Evolutionary conservation across 495 filamentous ascomycete genomes (phyloP), one percentile per base, ranked within the genome.

Genomic region (Melanomma pulvis-pyrius): DNA sequence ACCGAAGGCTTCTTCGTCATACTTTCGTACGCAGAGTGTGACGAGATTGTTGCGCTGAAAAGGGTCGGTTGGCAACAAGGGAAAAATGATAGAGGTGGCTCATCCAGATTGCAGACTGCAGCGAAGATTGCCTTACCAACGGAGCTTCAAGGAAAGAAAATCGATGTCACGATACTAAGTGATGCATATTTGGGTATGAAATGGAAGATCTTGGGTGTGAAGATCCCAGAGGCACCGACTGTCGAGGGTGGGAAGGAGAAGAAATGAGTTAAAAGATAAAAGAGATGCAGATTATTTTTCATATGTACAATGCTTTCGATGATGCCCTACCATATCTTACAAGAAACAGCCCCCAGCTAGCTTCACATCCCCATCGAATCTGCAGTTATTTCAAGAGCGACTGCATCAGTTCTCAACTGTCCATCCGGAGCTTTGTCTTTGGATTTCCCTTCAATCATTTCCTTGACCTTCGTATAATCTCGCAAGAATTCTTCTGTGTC

Each of bases 1-100:
- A 92, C 90, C 0, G 94, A 98, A 75, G 93, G 96, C 1, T 98
- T 86, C 84, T 97, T 98, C 75, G 83, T 93, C 7, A 63, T 98
- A 41, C 82, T 96, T 0, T 83, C 84, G 3, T 86, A 92, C 65
- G 76, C 82, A 0, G 76, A 75, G 12, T 79, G 74, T 9, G 92
- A 93, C 64, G 92, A 96, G 65, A 80, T 98, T 5, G 70, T 96
- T 6, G 93, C 89, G 1, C 79, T 98, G 52, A 97, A 96, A 80
- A 80, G 94, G 53, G 85, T 92, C 0, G 87, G 86, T 0, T 98
- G 93, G 92, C 34, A 22, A 72, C 61, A 61, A 77, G 62, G 72
- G 26, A 44, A 22, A 22, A 6, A 32, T 25, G 4, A 32, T 32
- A 21, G 22, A 7, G 66, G 67, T 7, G 62, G 55, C 34, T 71